phyloP scores from a whole-genome alignment of 768 basidiomycete genomes.

The Trametes villosa region DNA sequence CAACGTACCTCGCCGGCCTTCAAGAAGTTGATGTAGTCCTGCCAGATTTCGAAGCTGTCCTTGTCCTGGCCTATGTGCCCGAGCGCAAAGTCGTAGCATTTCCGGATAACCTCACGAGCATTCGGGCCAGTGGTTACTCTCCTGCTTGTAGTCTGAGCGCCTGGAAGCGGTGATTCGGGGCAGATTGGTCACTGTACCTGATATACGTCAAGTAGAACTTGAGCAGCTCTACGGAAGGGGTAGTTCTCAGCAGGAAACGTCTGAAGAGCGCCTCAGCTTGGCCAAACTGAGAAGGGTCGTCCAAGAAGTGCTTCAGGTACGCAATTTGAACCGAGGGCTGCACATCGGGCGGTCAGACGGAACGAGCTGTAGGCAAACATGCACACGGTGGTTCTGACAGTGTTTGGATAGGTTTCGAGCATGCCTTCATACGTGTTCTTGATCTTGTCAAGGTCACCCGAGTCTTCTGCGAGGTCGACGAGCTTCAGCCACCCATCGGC shows the following conservation, averaged over 20 bases:
- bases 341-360: constrained; percentile 22
- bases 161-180: constrained; percentile 22
- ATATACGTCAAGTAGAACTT: constrained; percentile 94
- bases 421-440: constrained; percentile 82
- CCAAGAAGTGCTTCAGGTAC: constrained; percentile 78
- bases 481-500: constrained; percentile 80
- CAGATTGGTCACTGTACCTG: constrained; percentile 64
- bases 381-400: constrained; percentile 52
- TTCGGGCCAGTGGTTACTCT: constrained; percentile 69
- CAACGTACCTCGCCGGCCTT: constrained; percentile 71
- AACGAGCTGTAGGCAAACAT: constrained; percentile 28
- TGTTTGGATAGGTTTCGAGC: constrained; percentile 87
- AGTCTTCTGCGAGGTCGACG: constrained; percentile 75
- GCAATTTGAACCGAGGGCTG: constrained; percentile 85
- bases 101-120: constrained; percentile 77
- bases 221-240: constrained; percentile 90
- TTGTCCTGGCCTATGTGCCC: constrained; percentile 90
- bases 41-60: constrained; percentile 92
- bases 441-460: constrained; percentile 79
- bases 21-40: constrained; percentile 90
- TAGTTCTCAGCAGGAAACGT: constrained; percentile 73
- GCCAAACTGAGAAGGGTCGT: constrained; percentile 63
- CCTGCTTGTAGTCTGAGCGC: constrained; percentile 40
- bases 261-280: constrained; percentile 90
- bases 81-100: constrained; percentile 93